phyloP scores from a whole-genome alignment of 495 filamentous ascomycete species.

The Cercophora scortea region DNA sequence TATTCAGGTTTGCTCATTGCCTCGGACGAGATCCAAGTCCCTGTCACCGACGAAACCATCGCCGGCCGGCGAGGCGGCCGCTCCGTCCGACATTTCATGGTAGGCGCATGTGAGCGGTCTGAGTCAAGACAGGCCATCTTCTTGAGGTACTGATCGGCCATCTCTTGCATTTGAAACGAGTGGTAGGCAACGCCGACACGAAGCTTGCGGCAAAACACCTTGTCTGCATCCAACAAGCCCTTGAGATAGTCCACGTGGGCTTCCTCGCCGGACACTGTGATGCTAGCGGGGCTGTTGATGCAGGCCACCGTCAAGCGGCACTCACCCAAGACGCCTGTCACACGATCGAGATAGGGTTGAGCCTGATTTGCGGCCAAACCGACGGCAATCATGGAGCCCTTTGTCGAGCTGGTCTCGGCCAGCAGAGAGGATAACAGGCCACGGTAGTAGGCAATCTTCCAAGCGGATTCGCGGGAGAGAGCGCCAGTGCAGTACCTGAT shows the following conservation, averaged over 20 bases:
- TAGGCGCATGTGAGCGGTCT: not conserved
- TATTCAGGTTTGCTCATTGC: slow-evolving; percentile 20
- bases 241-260: slow-evolving; percentile 26
- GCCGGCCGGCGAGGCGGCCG: slow-evolving; percentile 8
- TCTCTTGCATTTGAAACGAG: slow-evolving; percentile 25
- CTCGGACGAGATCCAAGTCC: slow-evolving; percentile 16
- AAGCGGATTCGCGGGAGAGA: slow-evolving; percentile 34
- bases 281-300: slow-evolving; percentile 38
- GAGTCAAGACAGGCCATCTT: too few relatives aligned
- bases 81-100: slow-evolving; percentile 1
- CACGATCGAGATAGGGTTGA: slow-evolving; percentile 12
- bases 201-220: slow-evolving; percentile 38
- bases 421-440: slow-evolving; percentile 20
- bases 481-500: slow-evolving; percentile 26
- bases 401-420: slow-evolving; percentile 9
- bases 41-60: slow-evolving; percentile 33
- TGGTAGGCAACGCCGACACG: slow-evolving; percentile 36
- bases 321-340: not conserved
- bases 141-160: slow-evolving; percentile 29
- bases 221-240: slow-evolving; percentile 19
- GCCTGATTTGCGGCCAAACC: slow-evolving; percentile 21
- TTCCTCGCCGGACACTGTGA: slow-evolving; percentile 35
- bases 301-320: slow-evolving; percentile 28
- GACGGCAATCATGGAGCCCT: slow-evolving; percentile 38
- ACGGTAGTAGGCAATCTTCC: slow-evolving; percentile 39